phyloP scores from a whole-genome alignment of 2,329 filamentous ascomycete genomes.

The Thyridium curvatum region DNA sequence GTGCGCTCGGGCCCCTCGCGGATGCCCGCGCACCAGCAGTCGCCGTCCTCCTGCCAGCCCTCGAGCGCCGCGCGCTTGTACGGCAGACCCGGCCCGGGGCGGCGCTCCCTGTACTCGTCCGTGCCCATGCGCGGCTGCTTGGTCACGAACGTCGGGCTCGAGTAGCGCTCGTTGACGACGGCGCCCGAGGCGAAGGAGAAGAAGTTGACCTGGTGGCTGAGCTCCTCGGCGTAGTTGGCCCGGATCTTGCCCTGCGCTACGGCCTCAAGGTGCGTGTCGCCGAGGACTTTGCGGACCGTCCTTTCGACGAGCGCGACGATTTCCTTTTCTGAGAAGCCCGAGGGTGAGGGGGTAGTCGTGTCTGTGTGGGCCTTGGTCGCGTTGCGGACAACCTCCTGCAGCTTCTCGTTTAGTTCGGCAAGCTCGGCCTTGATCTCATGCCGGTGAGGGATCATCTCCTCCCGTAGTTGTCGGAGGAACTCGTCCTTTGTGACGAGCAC shows the following conservation, averaged over 20 bases:
- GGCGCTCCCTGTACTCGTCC: conserved; percentile 10
- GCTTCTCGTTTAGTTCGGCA: conserved; percentile 22
- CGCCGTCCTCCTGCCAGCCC: conserved; percentile 70
- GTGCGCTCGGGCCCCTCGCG: conserved; percentile 1
- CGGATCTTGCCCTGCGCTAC: conserved; percentile 40
- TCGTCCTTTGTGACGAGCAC: conserved; percentile 39
- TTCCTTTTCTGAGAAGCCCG: conserved; percentile 31
- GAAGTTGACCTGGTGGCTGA: conserved; percentile 63
- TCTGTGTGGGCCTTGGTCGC: conserved; percentile 25
- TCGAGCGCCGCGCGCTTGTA: conserved; percentile 48
- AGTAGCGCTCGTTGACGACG: conserved; percentile 49
- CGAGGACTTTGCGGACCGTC: conserved; percentile 35
- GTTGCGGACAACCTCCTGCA: conserved; percentile 13
- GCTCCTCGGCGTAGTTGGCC: conserved; percentile 31
- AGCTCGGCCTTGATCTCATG: conserved; percentile 34
- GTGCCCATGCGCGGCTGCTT: conserved; percentile 11
- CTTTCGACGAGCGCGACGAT: conserved; percentile 32
- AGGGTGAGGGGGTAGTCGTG: conserved; percentile 9
- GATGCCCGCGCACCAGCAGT: conserved; percentile 76
- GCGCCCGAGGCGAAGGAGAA: conserved; percentile 63
- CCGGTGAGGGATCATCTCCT: conserved; percentile 29
- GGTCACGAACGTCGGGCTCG: conserved; percentile 47
- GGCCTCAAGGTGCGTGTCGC: conserved; percentile 38
- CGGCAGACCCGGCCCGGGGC: conserved; percentile 24
- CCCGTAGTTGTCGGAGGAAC: conserved; percentile 36